These are phyloP conservation scores for Alternaria sp. DNA, from an alignment of 2,329 filamentous ascomycete species.

Conservation along the genomic window DNA sequence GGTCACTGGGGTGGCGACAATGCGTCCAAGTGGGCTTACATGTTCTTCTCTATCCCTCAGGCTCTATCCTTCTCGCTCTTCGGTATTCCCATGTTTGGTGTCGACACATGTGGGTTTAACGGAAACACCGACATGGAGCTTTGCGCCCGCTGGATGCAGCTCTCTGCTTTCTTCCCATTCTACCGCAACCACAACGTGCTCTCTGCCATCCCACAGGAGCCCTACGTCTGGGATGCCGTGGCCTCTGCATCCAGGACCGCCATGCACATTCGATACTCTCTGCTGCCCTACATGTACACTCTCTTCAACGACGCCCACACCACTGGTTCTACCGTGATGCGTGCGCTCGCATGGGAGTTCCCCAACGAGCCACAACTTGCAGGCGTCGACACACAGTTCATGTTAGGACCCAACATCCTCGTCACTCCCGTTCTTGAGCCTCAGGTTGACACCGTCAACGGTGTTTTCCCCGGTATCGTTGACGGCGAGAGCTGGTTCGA, in stretches of 20 bases:
- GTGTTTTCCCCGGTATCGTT: slow-evolving; percentile 71
- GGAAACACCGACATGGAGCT: slow-evolving; percentile 72
- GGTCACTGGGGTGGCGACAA: slow-evolving; percentile 85
- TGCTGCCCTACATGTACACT: slow-evolving; percentile 80
- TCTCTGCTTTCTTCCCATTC: slow-evolving; percentile 78
- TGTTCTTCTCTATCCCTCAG: slow-evolving; percentile 79
- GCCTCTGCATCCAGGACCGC: slow-evolving; percentile 68
- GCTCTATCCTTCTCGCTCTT: slow-evolving; percentile 77
- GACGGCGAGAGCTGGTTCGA: slow-evolving; percentile 74
- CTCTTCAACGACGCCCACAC: slow-evolving; percentile 71
- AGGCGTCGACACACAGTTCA: slow-evolving; percentile 72
- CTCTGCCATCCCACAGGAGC: slow-evolving; percentile 69
- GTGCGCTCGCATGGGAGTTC: slow-evolving; percentile 77
- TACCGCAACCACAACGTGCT: slow-evolving; percentile 78
- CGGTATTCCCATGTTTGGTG: slow-evolving; percentile 77
- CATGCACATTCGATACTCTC: slow-evolving; percentile 72
- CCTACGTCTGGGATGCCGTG: slow-evolving; percentile 72
- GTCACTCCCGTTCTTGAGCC: slow-evolving; percentile 72
- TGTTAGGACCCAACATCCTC: slow-evolving; percentile 70
- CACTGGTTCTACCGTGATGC: slow-evolving; percentile 73
- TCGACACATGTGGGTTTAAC: slow-evolving; percentile 69
- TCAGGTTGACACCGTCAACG: slow-evolving; percentile 66
- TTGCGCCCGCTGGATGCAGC: slow-evolving; percentile 76
- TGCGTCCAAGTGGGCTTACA: slow-evolving; percentile 71
- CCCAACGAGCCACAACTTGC: slow-evolving; percentile 72